Percentiles rank a stretch among this genome's conserved stretches.
Conservation (phyloP, 176 grass and related monocot genomes). For the Chloris gayana region DNA sequence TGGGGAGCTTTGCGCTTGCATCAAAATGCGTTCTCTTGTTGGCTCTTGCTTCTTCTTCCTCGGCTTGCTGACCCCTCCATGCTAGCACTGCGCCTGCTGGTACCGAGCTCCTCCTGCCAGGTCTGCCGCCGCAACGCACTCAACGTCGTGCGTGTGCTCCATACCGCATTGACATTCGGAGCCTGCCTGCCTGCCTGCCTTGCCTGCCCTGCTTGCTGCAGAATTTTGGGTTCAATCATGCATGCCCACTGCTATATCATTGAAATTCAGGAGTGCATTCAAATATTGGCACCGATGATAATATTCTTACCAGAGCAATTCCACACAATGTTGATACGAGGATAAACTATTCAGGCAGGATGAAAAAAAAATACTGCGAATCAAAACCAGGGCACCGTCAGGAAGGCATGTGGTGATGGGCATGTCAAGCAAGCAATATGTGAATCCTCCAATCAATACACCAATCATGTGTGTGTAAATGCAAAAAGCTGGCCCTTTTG, state of each 20-base stretch:
- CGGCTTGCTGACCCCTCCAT: conserved; percentile 12
- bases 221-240: not conserved
- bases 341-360: not conserved
- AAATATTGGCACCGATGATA: no score
- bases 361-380: not conserved
- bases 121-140: not conserved
- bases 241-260: not conserved
- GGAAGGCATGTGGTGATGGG: conserved; percentile 14
- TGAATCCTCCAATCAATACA: conserved; percentile 56
- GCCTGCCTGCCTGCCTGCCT: not conserved
- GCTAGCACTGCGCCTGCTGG: no score
- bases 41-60: not conserved
- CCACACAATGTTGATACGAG: not conserved
- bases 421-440: conserved; percentile 17
- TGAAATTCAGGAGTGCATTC: not conserved
- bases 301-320: not conserved
- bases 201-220: not conserved
- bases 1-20: conserved; percentile 42
- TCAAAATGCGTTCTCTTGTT: conserved; percentile 36
- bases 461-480: conserved; percentile 67
- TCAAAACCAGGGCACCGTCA: not conserved
- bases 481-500: conserved; percentile 50
- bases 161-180: conserved; percentile 27
- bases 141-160: not conserved
- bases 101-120: not conserved